Evolutionary conservation across 2,329 filamentous ascomycete species (phyloP).

Genomic region (Microsporum ferrugineum): DNA sequence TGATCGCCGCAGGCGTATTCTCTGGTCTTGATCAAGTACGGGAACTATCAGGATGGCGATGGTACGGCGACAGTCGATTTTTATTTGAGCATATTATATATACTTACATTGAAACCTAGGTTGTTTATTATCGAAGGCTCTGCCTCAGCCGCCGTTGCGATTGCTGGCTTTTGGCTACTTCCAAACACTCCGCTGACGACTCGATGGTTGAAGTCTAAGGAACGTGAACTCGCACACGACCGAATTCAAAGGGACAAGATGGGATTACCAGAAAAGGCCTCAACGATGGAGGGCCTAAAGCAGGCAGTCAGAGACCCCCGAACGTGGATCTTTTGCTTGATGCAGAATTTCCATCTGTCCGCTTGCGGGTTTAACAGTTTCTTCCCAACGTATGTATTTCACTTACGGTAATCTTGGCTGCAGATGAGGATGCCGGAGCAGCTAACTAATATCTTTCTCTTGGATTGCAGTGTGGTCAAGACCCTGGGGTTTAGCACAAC

Average conservation of each 20-base stretch:
- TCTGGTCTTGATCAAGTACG: constrained; percentile 21
- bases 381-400: constrained; percentile 23
- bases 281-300: constrained; percentile 39
- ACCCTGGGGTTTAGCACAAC: constrained; percentile 39
- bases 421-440: not conserved
- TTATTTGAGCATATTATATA: not conserved
- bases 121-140: constrained; percentile 16
- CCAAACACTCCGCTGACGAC: constrained; percentile 15
- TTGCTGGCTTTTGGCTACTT: constrained; percentile 14
- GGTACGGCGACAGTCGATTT: constrained; percentile 39
- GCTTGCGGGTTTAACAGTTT: constrained; percentile 41
- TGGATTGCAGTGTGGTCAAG: constrained; percentile 37
- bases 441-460: constrained; percentile 36
- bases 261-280: constrained; percentile 37
- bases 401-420: not conserved
- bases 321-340: constrained; percentile 44
- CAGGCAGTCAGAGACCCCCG: constrained; percentile 41
- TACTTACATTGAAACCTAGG: constrained; percentile 6
- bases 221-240: constrained; percentile 36
- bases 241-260: constrained; percentile 44
- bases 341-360: constrained; percentile 47
- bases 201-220: constrained; percentile 12
- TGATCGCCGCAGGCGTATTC: constrained; percentile 18
- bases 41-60: constrained; percentile 34
- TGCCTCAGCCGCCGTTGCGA: constrained; percentile 11